These are phyloP conservation scores for Rhynchosporium agropyri DNA, from an alignment of 2,329 filamentous ascomycete genomes.

Conservation along the genomic window DNA sequence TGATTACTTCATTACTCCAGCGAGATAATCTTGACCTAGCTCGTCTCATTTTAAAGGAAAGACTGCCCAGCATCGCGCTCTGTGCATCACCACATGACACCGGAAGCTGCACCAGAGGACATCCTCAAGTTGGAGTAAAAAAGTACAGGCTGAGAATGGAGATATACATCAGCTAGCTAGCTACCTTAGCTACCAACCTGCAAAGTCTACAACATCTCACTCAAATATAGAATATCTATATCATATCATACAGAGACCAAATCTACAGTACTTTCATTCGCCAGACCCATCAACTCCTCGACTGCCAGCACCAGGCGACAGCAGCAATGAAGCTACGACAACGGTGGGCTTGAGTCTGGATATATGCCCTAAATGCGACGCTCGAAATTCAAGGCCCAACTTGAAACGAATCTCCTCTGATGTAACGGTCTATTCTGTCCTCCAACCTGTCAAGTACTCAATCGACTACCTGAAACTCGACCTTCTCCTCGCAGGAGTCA, in stretches of 20 bases:
- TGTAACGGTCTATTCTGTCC: neutral
- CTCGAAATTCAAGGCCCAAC: slow-evolving; percentile 14
- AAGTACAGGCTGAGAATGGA: slow-evolving; percentile 4
- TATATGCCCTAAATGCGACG: slow-evolving; percentile 15
- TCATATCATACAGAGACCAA: slow-evolving; percentile 16
- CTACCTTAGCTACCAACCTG: neutral
- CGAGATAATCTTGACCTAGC: too few species aligned
- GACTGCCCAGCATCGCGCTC: too few species aligned
- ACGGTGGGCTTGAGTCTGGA: neutral
- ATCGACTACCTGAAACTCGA: slow-evolving; percentile 8
- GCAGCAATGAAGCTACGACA: neutral
- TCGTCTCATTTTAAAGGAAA: too few species aligned
- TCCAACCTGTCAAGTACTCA: too few species aligned
- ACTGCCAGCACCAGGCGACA: neutral
- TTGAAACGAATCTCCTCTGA: neutral
- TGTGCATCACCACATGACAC: too few species aligned
- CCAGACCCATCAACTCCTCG: slow-evolving; percentile 17
- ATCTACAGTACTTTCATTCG: slow-evolving; percentile 8
- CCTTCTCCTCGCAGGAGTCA: slow-evolving; percentile 14
- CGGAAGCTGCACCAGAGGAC: too few species aligned
- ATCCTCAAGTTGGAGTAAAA: neutral
- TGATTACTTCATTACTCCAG: too few species aligned
- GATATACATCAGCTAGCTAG: neutral
- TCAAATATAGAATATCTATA: neutral
- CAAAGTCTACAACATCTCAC: slow-evolving; percentile 7